Percentiles rank a stretch among this genome's conserved stretches.
phyloP scores from a whole-genome alignment of 192 early-diverging fungal species.

The Backusella australiensis region DNA sequence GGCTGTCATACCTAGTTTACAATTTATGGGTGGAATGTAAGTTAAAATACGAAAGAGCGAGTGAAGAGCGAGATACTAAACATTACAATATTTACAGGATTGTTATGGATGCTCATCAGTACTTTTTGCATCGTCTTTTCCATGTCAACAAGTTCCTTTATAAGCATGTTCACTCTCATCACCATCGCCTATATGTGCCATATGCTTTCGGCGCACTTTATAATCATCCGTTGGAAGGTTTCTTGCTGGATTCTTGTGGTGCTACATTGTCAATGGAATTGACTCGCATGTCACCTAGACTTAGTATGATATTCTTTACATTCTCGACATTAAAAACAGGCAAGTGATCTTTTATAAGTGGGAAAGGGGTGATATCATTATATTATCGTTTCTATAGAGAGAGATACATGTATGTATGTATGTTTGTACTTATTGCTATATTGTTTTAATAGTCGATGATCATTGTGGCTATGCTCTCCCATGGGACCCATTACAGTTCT shows the following conservation, averaged over 20 bases:
- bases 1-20: conserved; percentile 30
- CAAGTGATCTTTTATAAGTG: background rate
- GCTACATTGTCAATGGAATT: conserved; percentile 60
- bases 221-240: conserved; percentile 80
- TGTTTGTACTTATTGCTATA: background rate
- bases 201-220: conserved; percentile 83
- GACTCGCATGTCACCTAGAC: conserved; percentile 66
- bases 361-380: background rate
- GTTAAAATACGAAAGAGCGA: background rate
- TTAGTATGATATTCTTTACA: conserved; percentile 64
- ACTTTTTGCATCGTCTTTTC: conserved; percentile 73
- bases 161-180: conserved; percentile 71
- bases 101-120: conserved; percentile 57
- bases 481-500: conserved; percentile 65
- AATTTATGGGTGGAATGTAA: conserved; percentile 54
- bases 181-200: conserved; percentile 73
- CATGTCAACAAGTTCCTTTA: conserved; percentile 71
- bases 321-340: conserved; percentile 75
- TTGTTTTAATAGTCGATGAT: conserved; percentile 61
- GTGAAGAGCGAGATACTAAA: background rate
- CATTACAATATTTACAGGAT: conserved; percentile 27
- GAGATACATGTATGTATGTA: background rate
- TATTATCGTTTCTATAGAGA: background rate
- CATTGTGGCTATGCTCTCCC: conserved; percentile 80
- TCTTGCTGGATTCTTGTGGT: conserved; percentile 73